A percentile compares a stretch with the other conserved stretches of the same genome.
phyloP scores from a whole-genome alignment of 768 basidiomycete species.

The Termitomyces sp. region DNA sequence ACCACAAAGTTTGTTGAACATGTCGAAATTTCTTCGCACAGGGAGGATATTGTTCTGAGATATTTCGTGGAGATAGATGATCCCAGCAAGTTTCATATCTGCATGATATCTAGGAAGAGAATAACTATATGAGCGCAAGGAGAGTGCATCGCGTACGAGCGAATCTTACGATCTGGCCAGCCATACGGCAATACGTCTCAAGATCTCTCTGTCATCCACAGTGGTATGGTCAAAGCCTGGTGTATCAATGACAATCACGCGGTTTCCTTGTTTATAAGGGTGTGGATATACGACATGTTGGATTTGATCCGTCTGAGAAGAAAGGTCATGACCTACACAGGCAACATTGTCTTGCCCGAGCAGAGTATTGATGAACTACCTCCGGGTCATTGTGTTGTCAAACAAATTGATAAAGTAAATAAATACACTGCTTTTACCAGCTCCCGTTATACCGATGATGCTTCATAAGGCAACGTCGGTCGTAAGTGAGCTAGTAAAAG shows the following conservation, averaged over 20 bases:
- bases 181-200: slow-evolving; percentile 17
- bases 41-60: slow-evolving; percentile 33
- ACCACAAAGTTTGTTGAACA: slow-evolving; percentile 46
- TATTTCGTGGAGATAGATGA: slow-evolving; percentile 26
- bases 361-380: slow-evolving; percentile 21
- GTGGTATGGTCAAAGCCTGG: slow-evolving; percentile 20
- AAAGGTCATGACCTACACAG: slow-evolving; percentile 11
- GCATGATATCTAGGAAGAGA: slow-evolving; percentile 18
- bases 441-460: slow-evolving; percentile 15
- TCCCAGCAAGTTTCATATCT: slow-evolving; percentile 20
- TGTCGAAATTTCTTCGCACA: slow-evolving; percentile 37
- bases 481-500: not conserved
- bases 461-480: not conserved
- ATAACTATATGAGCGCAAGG: not conserved
- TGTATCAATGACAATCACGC: slow-evolving; percentile 17
- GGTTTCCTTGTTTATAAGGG: slow-evolving; percentile 3
- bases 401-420: not conserved
- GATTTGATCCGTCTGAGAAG: slow-evolving; percentile 15
- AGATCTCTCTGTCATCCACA: slow-evolving; percentile 16
- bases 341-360: slow-evolving; percentile 10
- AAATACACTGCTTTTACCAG: slow-evolving; percentile 16
- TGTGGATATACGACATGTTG: slow-evolving; percentile 14
- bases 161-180: slow-evolving; percentile 14
- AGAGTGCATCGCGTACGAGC: not conserved
- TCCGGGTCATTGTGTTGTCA: not conserved